Evolutionary conservation across 345 rosid genomes (phyloP).

Genomic region (Gossypium longicalyx): DNA sequence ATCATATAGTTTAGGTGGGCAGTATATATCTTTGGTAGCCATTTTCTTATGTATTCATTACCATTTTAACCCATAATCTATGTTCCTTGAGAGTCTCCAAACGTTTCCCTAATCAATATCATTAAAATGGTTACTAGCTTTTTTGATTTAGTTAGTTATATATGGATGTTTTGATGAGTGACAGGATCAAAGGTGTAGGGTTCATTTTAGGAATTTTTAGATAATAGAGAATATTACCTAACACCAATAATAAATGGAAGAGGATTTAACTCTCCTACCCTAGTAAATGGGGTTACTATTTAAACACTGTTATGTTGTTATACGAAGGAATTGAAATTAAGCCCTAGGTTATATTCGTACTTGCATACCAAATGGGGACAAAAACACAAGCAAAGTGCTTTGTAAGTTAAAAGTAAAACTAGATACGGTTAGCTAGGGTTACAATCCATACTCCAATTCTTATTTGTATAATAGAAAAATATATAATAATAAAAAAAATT

Average conservation of each 20-base stretch:
- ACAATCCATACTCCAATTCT: background rate
- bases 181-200: slow-evolving; percentile 24
- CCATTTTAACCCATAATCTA: slow-evolving; percentile 18
- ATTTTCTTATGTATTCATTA: slow-evolving; percentile 30
- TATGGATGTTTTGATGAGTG: slow-evolving; percentile 16
- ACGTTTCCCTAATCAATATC: slow-evolving; percentile 24
- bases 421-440: background rate
- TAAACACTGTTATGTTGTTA: background rate
- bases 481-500: too few species aligned
- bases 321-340: too few species aligned
- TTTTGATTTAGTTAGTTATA: slow-evolving; percentile 38
- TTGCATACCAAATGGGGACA: slow-evolving; percentile 13
- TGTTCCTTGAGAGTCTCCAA: slow-evolving; percentile 13
- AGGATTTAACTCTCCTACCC: slow-evolving; percentile 1
- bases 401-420: background rate
- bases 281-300: slow-evolving; percentile 17
- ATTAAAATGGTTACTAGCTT: slow-evolving; percentile 22
- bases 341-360: background rate
- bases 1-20: slow-evolving; percentile 40
- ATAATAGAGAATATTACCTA: slow-evolving; percentile 32
- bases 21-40: slow-evolving; percentile 40
- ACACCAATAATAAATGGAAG: slow-evolving; percentile 25
- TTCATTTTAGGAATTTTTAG: slow-evolving; percentile 14
- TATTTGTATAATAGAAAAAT: background rate
- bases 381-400: background rate